Evolutionary conservation across 140 eudicot species (phyloP).

Genomic region (Oenanthe javanica): DNA sequence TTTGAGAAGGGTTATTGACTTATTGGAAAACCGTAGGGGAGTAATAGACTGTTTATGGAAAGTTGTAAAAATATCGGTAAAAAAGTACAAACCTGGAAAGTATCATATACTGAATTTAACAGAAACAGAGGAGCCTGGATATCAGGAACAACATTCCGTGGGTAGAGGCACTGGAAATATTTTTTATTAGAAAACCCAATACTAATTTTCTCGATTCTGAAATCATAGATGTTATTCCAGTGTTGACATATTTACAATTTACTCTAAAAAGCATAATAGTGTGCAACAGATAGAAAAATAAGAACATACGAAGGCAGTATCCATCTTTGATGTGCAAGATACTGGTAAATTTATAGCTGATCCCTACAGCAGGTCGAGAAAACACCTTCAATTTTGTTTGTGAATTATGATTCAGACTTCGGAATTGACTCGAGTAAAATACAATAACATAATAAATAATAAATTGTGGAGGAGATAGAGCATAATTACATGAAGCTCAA

Average conservation of each 20-base stretch:
- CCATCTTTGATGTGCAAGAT: conserved; percentile 10
- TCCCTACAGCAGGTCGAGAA: neutral
- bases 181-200: neutral
- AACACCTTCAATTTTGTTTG: neutral
- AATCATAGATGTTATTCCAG: neutral
- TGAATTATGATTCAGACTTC: neutral
- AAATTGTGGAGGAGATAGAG: neutral
- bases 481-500: neutral
- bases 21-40: neutral
- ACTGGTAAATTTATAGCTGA: neutral
- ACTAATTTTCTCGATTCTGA: neutral
- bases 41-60: neutral
- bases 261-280: neutral
- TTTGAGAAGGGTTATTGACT: neutral
- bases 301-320: neutral
- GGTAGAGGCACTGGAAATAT: conserved; percentile 1
- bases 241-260: neutral
- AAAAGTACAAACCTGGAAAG: neutral
- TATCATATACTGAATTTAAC: conserved; percentile 2
- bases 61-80: neutral
- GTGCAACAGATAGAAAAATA: neutral
- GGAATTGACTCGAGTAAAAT: neutral
- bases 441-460: neutral
- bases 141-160: neutral
- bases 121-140: neutral